Percentiles rank a stretch among this genome's conserved stretches.
Conservation (phyloP, 1,284 basidiomycete genomes). For the Cryptococcus wingfieldii region DNA sequence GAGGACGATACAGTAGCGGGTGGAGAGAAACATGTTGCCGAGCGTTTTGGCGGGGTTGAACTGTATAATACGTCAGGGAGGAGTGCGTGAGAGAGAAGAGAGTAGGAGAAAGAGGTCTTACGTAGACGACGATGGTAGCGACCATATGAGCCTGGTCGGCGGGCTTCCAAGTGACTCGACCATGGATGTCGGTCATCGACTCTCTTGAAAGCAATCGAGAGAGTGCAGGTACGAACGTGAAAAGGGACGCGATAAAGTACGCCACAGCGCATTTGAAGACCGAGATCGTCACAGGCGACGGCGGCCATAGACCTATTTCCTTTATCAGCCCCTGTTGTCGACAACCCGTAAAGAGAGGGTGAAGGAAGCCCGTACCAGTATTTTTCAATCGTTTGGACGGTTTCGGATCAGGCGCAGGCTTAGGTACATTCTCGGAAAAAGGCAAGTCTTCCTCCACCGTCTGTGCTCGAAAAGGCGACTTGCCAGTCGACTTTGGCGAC, state of each 20-base stretch:
- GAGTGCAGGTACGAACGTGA: slow-evolving; percentile 73
- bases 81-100: neutral
- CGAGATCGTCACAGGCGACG: slow-evolving; percentile 23
- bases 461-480: neutral
- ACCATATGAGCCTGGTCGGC: slow-evolving; percentile 82
- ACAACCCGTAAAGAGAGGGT: neutral
- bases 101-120: slow-evolving; percentile 16
- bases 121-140: slow-evolving; percentile 68
- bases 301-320: slow-evolving; percentile 22
- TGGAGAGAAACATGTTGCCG: slow-evolving; percentile 73
- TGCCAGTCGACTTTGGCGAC: neutral
- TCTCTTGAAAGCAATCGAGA: slow-evolving; percentile 39
- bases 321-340: neutral
- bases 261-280: slow-evolving; percentile 88
- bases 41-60: slow-evolving; percentile 64
- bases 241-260: slow-evolving; percentile 84
- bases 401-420: neutral
- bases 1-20: slow-evolving; percentile 43
- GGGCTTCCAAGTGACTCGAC: slow-evolving; percentile 51
- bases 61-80: slow-evolving; percentile 17
- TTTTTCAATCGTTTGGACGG: neutral
- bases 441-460: too few relatives aligned
- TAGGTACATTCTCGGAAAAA: too few relatives aligned
- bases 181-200: slow-evolving; percentile 53
- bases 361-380: neutral